These are phyloP conservation scores for Annulohypoxylon truncatum DNA, from an alignment of 2,329 filamentous ascomycete genomes.

Conservation along the genomic window DNA sequence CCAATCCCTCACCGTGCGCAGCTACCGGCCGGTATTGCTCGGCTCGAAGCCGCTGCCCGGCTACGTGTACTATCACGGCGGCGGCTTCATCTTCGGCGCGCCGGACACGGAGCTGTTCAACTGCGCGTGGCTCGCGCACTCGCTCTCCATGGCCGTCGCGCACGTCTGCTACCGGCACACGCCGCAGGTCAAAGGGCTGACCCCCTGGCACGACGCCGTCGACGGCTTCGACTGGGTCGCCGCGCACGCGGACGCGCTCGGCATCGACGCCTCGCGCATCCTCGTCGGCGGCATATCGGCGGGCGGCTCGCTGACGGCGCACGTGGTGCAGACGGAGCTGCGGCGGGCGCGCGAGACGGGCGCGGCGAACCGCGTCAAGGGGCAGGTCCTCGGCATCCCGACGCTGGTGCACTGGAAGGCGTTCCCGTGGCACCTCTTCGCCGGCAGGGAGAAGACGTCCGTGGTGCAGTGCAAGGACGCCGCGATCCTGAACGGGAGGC, in stretches of 20 bases:
- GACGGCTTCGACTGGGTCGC: constrained; percentile 63
- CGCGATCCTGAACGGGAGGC: constrained; percentile 55
- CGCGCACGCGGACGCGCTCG: constrained; percentile 53
- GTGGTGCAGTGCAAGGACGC: constrained; percentile 55
- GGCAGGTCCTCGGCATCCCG: constrained; percentile 60
- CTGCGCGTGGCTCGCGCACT: constrained; percentile 57
- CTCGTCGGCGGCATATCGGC: constrained; percentile 60
- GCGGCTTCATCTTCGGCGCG: constrained; percentile 64
- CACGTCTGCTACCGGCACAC: constrained; percentile 67
- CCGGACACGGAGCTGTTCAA: constrained; percentile 61
- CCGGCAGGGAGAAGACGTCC: constrained; percentile 53
- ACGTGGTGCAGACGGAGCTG: constrained; percentile 51
- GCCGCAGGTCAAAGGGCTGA: constrained; percentile 60
- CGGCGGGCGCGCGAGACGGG: constrained; percentile 47
- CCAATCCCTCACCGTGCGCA: constrained; percentile 56
- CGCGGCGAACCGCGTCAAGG: constrained; percentile 50
- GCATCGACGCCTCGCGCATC: constrained; percentile 53
- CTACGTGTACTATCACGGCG: constrained; percentile 63
- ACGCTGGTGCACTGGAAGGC: constrained; percentile 52
- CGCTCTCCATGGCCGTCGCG: constrained; percentile 56
- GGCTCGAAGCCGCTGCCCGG: constrained; percentile 54
- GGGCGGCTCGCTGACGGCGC: constrained; percentile 55
- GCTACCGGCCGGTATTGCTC: constrained; percentile 56
- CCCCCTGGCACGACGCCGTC: constrained; percentile 60
- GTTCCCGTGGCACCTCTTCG: constrained; percentile 50